phyloP scores from a whole-genome alignment of 2,329 filamentous ascomycete species.

The Aureobasidium sp. region DNA sequence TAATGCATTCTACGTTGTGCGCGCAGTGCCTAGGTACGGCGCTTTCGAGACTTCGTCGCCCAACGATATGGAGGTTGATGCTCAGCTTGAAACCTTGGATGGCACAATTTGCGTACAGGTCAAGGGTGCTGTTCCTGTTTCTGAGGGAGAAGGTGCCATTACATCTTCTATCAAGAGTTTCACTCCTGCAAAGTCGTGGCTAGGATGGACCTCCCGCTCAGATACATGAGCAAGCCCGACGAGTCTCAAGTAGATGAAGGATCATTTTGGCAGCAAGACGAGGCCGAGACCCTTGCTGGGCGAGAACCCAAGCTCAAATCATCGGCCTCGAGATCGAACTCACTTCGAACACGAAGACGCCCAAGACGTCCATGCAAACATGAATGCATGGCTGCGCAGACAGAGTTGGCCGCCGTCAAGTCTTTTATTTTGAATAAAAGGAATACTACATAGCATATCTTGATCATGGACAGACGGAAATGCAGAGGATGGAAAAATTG shows the following conservation, averaged over 20 bases:
- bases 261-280: not conserved
- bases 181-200: slow-evolving; percentile 10
- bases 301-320: no score
- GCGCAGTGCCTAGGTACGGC: slow-evolving; percentile 34
- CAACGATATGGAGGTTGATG: slow-evolving; percentile 42
- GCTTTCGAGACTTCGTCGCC: slow-evolving; percentile 21
- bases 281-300: not conserved
- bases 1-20: slow-evolving; percentile 58
- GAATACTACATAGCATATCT: not conserved
- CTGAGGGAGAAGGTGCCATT: not conserved
- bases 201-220: slow-evolving; percentile 12
- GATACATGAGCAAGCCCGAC: not conserved
- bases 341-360: not conserved
- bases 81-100: slow-evolving; percentile 48
- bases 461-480: not conserved
- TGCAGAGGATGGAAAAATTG: not conserved
- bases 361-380: no score
- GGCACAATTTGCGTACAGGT: slow-evolving; percentile 54
- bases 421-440: not conserved
- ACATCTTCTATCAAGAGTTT: not conserved
- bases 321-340: not conserved
- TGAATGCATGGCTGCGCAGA: not conserved
- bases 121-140: slow-evolving; percentile 18
- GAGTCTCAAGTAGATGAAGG: not conserved
- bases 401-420: not conserved